Base-by-base conservation (phyloP, 345 rosid genomes). In the Durio zibethinus region DNA sequence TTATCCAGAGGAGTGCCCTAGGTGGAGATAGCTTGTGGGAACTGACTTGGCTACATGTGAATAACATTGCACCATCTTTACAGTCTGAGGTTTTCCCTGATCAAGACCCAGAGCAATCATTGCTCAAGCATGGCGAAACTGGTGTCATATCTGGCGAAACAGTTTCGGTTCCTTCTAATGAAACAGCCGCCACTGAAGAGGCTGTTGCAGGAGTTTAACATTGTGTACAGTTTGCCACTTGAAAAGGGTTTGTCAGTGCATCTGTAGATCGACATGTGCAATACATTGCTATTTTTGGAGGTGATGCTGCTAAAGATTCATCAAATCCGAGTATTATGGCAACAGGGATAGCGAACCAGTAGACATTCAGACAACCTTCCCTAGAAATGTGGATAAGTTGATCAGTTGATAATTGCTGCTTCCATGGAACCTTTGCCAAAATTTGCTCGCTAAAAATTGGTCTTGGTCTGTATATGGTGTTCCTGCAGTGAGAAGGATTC, bases 21-120 rank as follows among this genome's bases (percentile, higher is more conserved):
- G 97, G 94, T 62, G 94, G 98, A 78, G 98, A 93, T 80, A 94
- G 95, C 85, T 86, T 93, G 82, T 94, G 98, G 98, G 98, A 94
- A 79, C 82, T 91, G 38, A 93, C 98, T 40, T 94, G 97, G 98
- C 91, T 91, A 27, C 97, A 94, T 80, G 92, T 93, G 63, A 93
- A 93, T 73, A 94, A 90, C 86, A 88, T 94, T 52, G 88, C 86
- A 63, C 94, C 95, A 43, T 88, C 87, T 27, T 68, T 94, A 85
- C 93, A 94, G 76, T 79, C 92, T 0, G 97, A 93, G 89, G 86
- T 93, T 74, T 93, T 94, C 87, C 92, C 94, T 18, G 93, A 89
- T 77, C 93, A 89, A 71, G 92, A 86, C 29, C 59, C 72, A 20
- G 81, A 79, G 76, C 88, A 86, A 76, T 62, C 79, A 20, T 23